Evolutionary conservation across 495 filamentous ascomycete genomes (phyloP).

Genomic region (Talaromyces nanjingensis): DNA sequence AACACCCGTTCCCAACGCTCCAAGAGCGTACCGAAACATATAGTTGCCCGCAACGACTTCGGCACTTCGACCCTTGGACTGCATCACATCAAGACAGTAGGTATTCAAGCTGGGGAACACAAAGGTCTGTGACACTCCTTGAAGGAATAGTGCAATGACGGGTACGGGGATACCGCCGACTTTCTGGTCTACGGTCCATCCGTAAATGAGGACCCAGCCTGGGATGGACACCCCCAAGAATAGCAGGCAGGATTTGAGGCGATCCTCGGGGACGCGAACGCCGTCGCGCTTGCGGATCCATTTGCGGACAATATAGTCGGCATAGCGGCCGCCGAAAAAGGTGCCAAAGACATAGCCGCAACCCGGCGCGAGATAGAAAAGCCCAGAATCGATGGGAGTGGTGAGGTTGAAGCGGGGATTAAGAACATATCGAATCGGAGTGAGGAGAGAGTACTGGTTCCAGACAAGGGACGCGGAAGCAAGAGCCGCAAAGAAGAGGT

Average conservation of each 20-base stretch:
- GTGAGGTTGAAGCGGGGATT: constrained; percentile 65
- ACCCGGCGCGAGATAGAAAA: constrained; percentile 71
- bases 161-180: constrained; percentile 61
- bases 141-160: constrained; percentile 62
- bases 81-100: constrained; percentile 72
- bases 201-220: constrained; percentile 61
- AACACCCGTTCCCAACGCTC: constrained; percentile 55
- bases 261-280: constrained; percentile 60
- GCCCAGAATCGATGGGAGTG: constrained; percentile 56
- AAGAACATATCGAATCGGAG: constrained; percentile 67
- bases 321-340: constrained; percentile 64
- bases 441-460: constrained; percentile 68
- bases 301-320: constrained; percentile 56
- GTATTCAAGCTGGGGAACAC: constrained; percentile 66
- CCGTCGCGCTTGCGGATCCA: constrained; percentile 53
- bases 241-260: constrained; percentile 53
- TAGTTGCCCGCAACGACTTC: constrained; percentile 72
- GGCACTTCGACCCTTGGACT: constrained; percentile 42
- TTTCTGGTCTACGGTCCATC: constrained; percentile 62
- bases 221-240: constrained; percentile 57
- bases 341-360: constrained; percentile 64
- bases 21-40: constrained; percentile 62
- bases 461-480: constrained; percentile 58
- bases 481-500: constrained; percentile 54
- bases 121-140: constrained; percentile 66